Evolutionary conservation across 306 rosid genomes (phyloP).

Genomic region (Acacia acuminata): DNA sequence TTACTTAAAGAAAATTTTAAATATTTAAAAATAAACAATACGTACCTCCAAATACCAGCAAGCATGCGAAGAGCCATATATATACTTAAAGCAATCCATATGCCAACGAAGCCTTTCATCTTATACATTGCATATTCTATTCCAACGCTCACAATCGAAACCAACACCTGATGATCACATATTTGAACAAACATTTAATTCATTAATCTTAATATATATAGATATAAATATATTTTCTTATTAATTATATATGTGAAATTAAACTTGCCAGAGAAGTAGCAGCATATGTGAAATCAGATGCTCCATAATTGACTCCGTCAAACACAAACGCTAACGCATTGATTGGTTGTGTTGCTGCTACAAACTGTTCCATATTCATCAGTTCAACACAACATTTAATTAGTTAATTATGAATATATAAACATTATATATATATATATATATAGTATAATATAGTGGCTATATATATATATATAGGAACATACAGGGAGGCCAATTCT

Average conservation of each 20-base stretch:
- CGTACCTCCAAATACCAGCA: slow-evolving; percentile 7
- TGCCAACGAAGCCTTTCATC: neutral
- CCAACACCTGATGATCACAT: neutral
- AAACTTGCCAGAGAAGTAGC: slow-evolving; percentile 84
- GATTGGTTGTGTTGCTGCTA: slow-evolving; percentile 96
- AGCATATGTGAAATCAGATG: slow-evolving; percentile 91
- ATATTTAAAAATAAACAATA: no score
- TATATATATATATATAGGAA: neutral
- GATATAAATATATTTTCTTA: no score
- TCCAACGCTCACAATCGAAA: neutral
- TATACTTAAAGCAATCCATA: neutral
- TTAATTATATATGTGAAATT: neutral
- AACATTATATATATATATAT: no score
- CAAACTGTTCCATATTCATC: slow-evolving; percentile 55
- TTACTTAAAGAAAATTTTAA: no score
- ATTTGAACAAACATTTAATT: neutral
- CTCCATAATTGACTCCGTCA: slow-evolving; percentile 95
- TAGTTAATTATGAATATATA: no score
- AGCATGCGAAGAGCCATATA: slow-evolving; percentile 18
- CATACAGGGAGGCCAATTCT: slow-evolving; percentile 77
- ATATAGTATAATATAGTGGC: no score
- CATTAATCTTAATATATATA: no score
- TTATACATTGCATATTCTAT: neutral
- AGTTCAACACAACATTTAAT: neutral
- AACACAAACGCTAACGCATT: slow-evolving; percentile 90